Evolutionary conservation across 352 stramenopile genomes (phyloP).

Genomic region (Thalassiosira livingstoniorum): DNA sequence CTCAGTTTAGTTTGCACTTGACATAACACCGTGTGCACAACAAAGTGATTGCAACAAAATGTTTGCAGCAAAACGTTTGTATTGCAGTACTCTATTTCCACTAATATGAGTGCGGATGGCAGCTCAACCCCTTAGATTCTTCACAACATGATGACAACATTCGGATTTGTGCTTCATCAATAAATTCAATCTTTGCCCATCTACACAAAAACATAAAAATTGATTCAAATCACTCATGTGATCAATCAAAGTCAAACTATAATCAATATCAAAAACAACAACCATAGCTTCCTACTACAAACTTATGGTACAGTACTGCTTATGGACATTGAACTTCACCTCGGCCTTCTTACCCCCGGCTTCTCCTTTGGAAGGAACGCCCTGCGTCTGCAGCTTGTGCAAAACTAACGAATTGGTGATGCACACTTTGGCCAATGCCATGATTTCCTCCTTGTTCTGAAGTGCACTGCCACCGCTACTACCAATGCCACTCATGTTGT

Average conservation of each 20-base stretch:
- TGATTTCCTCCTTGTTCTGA: constrained; percentile 58
- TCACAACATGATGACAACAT: not conserved
- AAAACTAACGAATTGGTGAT: constrained; percentile 76
- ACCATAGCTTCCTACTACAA: constrained; percentile 4
- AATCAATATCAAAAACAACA: not conserved
- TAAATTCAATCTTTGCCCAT: too few relatives aligned
- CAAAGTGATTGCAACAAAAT: too few relatives aligned
- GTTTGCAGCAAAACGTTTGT: not conserved
- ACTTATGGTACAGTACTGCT: constrained; percentile 69
- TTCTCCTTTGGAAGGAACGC: not conserved
- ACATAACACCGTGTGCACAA: too few relatives aligned
- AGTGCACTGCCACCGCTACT: constrained; percentile 9
- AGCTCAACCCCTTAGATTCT: not conserved
- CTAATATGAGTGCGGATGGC: not conserved
- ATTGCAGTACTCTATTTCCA: not conserved
- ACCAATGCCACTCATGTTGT: not conserved
- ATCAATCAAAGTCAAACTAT: not conserved
- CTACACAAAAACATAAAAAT: too few relatives aligned
- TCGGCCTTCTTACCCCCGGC: constrained; percentile 15
- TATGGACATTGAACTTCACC: constrained; percentile 49
- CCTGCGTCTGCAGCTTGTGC: constrained; percentile 52
- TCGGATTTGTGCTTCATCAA: too few relatives aligned
- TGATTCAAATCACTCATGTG: too few relatives aligned
- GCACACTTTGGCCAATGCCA: constrained; percentile 69
- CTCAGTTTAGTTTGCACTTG: too few relatives aligned